Conservation (phyloP, 1,284 basidiomycete genomes). For the Leccinum griseonigrum region DNA sequence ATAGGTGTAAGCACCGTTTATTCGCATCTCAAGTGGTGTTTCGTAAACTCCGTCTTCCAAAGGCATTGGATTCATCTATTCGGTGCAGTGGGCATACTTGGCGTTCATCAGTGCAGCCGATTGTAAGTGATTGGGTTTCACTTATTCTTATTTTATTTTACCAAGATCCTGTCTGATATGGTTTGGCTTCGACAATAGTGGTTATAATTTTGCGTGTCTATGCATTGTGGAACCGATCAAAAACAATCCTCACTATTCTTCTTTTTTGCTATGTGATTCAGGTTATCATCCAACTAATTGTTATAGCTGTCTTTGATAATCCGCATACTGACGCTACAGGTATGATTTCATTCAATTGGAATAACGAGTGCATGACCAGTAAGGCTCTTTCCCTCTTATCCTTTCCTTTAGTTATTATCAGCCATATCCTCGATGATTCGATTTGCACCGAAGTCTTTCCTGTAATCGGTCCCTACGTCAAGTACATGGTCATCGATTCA, state of each 20-base stretch:
- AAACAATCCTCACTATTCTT: neutral
- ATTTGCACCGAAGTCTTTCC: neutral
- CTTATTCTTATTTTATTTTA: neutral
- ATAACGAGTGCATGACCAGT: neutral
- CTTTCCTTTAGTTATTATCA: neutral
- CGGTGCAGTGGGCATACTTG: neutral
- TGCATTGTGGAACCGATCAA: neutral
- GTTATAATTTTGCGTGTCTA: neutral
- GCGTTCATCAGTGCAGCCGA: neutral
- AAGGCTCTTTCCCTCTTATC: neutral
- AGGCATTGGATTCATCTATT: neutral
- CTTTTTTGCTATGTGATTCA: neutral
- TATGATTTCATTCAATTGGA: neutral
- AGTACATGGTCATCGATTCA: neutral
- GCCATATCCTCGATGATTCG: neutral
- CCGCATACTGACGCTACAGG: neutral
- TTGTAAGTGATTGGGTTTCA: neutral
- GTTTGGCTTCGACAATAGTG: neutral
- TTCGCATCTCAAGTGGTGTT: neutral
- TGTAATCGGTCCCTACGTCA: neutral
- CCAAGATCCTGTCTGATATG: neutral
- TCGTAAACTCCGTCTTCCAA: neutral
- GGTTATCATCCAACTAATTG: neutral
- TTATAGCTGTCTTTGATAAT: neutral
- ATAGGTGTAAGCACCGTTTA: neutral